A percentile compares a stretch with the other conserved stretches of the same genome.
These are phyloP conservation scores for Metrosideros polymorpha DNA, from an alignment of 441 rosid genomes.

Conservation along the genomic window DNA sequence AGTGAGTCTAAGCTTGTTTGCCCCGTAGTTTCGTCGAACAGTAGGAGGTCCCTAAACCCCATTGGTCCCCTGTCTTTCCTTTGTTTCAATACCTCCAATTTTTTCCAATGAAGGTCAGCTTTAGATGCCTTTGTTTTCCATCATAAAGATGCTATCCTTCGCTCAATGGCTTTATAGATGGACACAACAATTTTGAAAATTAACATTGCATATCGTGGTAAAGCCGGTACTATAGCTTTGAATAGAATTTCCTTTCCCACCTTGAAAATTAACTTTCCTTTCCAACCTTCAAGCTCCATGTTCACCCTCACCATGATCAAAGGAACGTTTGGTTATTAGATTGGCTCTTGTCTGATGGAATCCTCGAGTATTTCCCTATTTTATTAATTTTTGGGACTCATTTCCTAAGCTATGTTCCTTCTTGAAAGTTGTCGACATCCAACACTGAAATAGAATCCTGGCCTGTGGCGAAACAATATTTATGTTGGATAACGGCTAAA, in stretches of 20 bases:
- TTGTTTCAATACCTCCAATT: background rate
- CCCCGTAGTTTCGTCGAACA: background rate
- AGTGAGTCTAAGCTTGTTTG: background rate
- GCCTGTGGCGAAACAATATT: background rate
- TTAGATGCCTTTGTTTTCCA: background rate
- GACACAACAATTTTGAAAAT: background rate
- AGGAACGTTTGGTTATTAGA: background rate
- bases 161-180: background rate
- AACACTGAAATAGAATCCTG: background rate
- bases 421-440: background rate
- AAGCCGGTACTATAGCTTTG: background rate
- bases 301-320: background rate
- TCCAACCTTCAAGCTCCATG: background rate
- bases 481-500: background rate
- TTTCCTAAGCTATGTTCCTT: background rate
- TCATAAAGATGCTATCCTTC: background rate
- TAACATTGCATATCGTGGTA: background rate
- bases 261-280: background rate
- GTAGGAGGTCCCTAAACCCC: background rate
- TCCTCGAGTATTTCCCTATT: background rate
- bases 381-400: background rate
- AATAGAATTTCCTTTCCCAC: background rate
- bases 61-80: background rate
- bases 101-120: background rate
- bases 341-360: background rate